Conservation (phyloP, 1,284 basidiomycete genomes). For the Macrocystidia cucumis region DNA sequence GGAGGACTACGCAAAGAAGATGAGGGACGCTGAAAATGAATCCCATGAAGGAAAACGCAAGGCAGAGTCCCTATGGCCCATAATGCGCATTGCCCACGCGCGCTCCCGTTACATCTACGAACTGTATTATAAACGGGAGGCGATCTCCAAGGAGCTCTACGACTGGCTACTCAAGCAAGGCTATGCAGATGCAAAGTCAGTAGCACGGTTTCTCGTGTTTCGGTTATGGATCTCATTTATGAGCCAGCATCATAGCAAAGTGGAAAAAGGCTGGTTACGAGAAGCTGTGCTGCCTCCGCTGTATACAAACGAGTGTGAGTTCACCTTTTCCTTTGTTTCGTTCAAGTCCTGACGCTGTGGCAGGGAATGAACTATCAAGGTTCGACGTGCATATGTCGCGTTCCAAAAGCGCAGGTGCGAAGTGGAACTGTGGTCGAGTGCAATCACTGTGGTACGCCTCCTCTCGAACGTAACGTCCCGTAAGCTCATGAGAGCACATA, state of each 20-base stretch:
- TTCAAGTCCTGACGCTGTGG: constrained; percentile 10
- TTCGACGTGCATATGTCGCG: constrained; percentile 97
- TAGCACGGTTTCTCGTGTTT: constrained; percentile 2
- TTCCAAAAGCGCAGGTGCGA: constrained; percentile 91
- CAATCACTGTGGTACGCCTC: constrained; percentile 85
- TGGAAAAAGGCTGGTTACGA: constrained; percentile 99
- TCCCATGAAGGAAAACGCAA: constrained; percentile 97
- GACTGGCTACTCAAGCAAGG: constrained; percentile 98
- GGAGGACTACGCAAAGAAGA: constrained; percentile 94
- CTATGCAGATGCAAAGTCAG: constrained; percentile 96
- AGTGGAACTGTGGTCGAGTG: constrained; percentile 94
- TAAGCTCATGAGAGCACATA: constrained; percentile 17
- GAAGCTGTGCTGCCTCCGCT: constrained; percentile 94
- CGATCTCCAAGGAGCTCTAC: constrained; percentile 89
- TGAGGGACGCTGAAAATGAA: constrained; percentile 97
- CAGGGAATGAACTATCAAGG: constrained; percentile 99
- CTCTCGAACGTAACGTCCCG: constrained; percentile 4
- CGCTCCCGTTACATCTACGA: constrained; percentile 97
- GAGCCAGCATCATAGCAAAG: constrained; percentile 86
- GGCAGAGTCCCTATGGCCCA: constrained; percentile 96
- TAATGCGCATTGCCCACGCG: constrained; percentile 96
- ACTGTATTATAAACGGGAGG: constrained; percentile 97
- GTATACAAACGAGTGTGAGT: constrained; percentile 88
- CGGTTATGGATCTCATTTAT: constrained; percentile 8
- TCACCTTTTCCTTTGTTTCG: constrained; percentile 8